phyloP scores from a whole-genome alignment of 2,329 filamentous ascomycete genomes.

The Colletotrichum salicis region DNA sequence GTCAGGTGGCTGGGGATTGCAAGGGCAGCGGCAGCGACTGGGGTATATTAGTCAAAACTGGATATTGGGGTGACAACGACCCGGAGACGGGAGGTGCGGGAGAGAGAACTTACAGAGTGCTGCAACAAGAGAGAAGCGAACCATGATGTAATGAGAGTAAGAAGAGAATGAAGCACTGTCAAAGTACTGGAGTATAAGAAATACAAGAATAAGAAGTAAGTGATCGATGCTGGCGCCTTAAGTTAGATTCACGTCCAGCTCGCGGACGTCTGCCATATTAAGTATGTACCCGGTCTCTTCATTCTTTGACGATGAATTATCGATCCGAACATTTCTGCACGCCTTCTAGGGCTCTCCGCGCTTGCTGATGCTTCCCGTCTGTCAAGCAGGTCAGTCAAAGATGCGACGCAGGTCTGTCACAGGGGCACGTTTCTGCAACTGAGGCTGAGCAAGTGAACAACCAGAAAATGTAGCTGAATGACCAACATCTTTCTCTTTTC shows the following conservation, averaged over 20 bases:
- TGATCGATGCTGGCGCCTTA: neutral
- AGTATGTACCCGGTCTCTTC: neutral
- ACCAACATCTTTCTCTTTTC: neutral
- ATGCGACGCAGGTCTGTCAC: slow-evolving; percentile 32
- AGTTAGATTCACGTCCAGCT: neutral
- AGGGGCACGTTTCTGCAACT: slow-evolving; percentile 24
- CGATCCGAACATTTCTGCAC: slow-evolving; percentile 6
- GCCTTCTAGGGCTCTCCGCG: neutral
- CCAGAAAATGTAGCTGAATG: neutral
- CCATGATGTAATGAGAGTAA: slow-evolving; percentile 14
- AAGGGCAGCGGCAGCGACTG: slow-evolving; percentile 37
- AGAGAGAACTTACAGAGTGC: slow-evolving; percentile 27
- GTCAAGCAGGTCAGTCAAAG: slow-evolving; percentile 6
- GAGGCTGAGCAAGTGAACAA: slow-evolving; percentile 19
- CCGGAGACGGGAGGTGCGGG: too few relatives aligned
- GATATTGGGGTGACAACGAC: neutral
- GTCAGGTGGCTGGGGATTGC: slow-evolving; percentile 38
- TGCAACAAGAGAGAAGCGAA: slow-evolving; percentile 24
- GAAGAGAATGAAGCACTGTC: neutral
- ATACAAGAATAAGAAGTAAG: neutral
- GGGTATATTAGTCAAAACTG: neutral
- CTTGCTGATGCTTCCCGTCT: slow-evolving; percentile 12
- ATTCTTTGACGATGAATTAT: neutral
- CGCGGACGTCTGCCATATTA: slow-evolving; percentile 17
- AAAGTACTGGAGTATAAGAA: neutral